Evolutionary conservation across 306 rosid species (phyloP), one percentile per base, ranked within the genome.

Genomic region (Vigna unguiculata): DNA sequence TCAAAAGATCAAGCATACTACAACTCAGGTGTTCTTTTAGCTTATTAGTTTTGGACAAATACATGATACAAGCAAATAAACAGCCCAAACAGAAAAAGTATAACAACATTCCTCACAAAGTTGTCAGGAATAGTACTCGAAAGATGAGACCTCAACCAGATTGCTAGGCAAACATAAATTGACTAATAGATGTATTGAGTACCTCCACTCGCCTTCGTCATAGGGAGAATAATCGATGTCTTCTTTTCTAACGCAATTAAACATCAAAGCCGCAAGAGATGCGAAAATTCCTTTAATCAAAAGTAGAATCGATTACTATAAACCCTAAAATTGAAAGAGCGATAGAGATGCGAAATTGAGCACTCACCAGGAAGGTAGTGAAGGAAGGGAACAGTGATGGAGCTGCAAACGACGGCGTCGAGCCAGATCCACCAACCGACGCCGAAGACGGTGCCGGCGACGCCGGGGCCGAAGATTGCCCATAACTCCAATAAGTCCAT

Each of bases 381-480:
- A 69, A 95, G 70, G 86, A 95, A 95, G 72, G 99, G 85, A 61
- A 92, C 92, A 45, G 89, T 76, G 64, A 84, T 85, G 72, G 93
- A 83, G 82, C 97, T 95, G 86, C 99, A 92, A 34, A 95, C 97
- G 62, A 95, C 97, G 84, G 99, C 99, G 81, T 95, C 99, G 1
- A 92, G 88, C 99, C 99, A 95, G 85, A 95, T 90, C 99, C 99
- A 92, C 99, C 99, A 95, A 5, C 97, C 99, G 64, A 93, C 89
- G 38, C 97, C 99, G 76, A 95, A 95, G 40, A 95, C 83, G 2
- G 92, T 96, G 6, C 99, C 99, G 3, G 99, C 91, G 34, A 95
- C 85, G 7, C 97, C 99, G 9, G 99, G 96, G 63, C 99, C 99
- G 69, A 95, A 95, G 84, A 95, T 92, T 38, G 93, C 97, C 99